These are phyloP conservation scores for Lunularia cruciata DNA, from an alignment of 225 moss, liverwort and hornwort species.

Conservation along the genomic window DNA sequence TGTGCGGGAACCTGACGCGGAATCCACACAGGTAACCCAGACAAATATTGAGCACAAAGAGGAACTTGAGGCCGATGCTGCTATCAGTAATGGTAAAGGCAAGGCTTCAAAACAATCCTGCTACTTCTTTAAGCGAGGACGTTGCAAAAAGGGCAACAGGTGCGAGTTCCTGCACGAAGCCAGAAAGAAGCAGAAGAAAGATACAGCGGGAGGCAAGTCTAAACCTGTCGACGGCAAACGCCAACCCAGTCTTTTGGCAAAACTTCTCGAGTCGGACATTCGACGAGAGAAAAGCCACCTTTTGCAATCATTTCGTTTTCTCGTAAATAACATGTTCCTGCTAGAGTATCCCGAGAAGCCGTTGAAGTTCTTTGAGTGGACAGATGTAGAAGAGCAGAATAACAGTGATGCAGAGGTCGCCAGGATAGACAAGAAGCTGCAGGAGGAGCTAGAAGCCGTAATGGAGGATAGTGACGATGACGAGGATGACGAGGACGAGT, in stretches of 20 bases:
- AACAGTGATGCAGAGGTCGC: constrained; percentile 26
- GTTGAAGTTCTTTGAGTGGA: constrained; percentile 44
- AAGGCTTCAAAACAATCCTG: constrained; percentile 46
- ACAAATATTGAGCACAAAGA: background rate
- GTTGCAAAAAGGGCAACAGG: constrained; percentile 67
- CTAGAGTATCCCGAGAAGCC: constrained; percentile 51
- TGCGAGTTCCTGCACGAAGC: constrained; percentile 64
- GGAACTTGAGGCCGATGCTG: constrained; percentile 15
- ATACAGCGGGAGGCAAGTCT: background rate
- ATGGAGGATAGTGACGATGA: constrained; percentile 13
- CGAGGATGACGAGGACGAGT: constrained; percentile 5
- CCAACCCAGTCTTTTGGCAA: constrained; percentile 62
- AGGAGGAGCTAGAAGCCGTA: background rate
- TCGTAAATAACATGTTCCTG: constrained; percentile 74
- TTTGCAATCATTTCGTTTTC: constrained; percentile 75
- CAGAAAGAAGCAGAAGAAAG: constrained; percentile 31
- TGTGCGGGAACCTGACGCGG: background rate
- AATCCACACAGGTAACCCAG: constrained; percentile 9
- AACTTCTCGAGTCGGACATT: constrained; percentile 73
- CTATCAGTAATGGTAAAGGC: constrained; percentile 15
- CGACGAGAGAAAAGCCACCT: constrained; percentile 77
- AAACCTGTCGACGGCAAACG: constrained; percentile 42
- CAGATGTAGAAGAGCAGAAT: constrained; percentile 25
- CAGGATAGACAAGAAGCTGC: constrained; percentile 19
- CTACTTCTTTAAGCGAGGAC: constrained; percentile 59